These are phyloP conservation scores for Trichophyton mentagrophytes DNA, from an alignment of 2,329 filamentous ascomycete species.

Conservation along the genomic window DNA sequence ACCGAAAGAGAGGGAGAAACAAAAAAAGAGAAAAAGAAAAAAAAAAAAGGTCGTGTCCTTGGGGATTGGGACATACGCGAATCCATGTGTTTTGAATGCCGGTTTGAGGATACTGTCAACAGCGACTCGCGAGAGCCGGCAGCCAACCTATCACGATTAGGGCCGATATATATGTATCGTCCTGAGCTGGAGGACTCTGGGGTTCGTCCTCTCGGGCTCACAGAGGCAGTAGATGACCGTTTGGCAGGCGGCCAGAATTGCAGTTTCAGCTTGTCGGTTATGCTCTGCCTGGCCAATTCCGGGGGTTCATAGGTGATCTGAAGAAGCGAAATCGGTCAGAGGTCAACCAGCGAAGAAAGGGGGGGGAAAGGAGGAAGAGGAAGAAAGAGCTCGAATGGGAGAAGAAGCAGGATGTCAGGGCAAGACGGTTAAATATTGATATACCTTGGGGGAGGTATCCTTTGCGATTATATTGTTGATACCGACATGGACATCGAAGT, in stretches of 20 bases:
- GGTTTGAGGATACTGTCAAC: background rate
- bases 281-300: conserved; percentile 5
- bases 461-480: conserved; percentile 18
- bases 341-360: background rate
- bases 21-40: no score
- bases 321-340: background rate
- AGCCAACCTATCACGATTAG: background rate
- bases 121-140: background rate
- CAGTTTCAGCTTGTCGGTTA: conserved; percentile 14
- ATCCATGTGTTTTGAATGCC: conserved; percentile 9
- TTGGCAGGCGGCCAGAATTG: conserved; percentile 17
- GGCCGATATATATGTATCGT: background rate
- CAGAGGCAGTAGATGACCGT: conserved; percentile 7
- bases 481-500: conserved; percentile 14
- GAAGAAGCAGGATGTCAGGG: background rate
- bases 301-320: background rate
- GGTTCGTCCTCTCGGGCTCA: conserved; percentile 9
- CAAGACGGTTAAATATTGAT: background rate
- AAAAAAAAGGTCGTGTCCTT: background rate
- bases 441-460: conserved; percentile 16
- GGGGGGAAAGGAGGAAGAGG: background rate
- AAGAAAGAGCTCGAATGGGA: no score
- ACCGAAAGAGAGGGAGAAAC: background rate
- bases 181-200: conserved; percentile 9
- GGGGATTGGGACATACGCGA: conserved; percentile 17